Conservation (phyloP, 2,329 filamentous ascomycete species). For the Xylariaceae sp. region DNA sequence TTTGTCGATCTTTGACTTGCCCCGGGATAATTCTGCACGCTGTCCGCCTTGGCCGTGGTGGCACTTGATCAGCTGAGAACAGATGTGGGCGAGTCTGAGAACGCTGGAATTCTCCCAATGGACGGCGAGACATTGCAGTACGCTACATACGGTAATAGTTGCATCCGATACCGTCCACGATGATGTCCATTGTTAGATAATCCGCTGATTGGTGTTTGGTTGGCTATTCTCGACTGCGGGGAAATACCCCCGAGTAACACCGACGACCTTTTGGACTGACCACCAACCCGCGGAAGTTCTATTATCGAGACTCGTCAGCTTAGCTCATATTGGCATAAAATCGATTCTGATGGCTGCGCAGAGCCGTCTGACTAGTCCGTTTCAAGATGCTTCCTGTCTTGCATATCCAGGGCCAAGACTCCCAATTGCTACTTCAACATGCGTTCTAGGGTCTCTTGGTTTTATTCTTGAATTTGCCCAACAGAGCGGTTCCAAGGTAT, state of each 20-base stretch:
- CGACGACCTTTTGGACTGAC: neutral
- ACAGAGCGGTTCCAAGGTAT: constrained; percentile 18
- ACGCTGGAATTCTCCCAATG: constrained; percentile 14
- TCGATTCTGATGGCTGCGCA: too few relatives aligned
- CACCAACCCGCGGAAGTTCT: too few relatives aligned
- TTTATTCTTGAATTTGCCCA: constrained; percentile 16
- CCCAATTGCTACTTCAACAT: neutral
- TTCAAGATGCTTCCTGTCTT: constrained; percentile 4
- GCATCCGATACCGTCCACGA: constrained; percentile 11
- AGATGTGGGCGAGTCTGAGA: constrained; percentile 3
- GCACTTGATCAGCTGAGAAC: constrained; percentile 10
- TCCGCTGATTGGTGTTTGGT: constrained; percentile 12
- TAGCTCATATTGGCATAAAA: too few relatives aligned
- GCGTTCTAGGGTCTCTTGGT: too few relatives aligned
- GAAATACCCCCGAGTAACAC: constrained; percentile 27
- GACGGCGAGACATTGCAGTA: too few relatives aligned
- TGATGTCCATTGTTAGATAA: constrained; percentile 6
- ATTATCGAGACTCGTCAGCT: too few relatives aligned
- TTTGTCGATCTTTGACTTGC: constrained; percentile 16
- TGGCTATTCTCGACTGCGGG: constrained; percentile 22
- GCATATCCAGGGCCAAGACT: constrained; percentile 5
- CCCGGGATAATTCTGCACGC: constrained; percentile 18
- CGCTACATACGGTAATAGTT: neutral
- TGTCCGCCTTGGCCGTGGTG: constrained; percentile 10
- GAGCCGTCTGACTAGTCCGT: too few relatives aligned